phyloP scores from a whole-genome alignment of 2,329 filamentous ascomycete species.

The Colletotrichum tanaceti region DNA sequence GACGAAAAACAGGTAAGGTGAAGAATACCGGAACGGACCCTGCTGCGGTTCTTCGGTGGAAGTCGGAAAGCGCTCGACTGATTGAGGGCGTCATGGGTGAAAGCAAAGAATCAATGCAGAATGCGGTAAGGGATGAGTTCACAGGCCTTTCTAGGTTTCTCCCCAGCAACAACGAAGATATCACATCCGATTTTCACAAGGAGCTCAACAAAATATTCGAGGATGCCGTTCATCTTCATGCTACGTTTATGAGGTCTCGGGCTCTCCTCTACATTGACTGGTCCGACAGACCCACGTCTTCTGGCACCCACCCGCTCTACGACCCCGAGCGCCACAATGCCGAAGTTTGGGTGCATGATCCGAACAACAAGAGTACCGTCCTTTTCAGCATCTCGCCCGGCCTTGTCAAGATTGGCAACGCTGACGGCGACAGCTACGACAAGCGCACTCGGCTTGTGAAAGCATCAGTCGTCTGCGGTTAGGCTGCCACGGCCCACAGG shows the following conservation, averaged over 20 bases:
- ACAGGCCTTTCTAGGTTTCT: not conserved
- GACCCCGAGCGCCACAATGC: not conserved
- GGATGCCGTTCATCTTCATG: not conserved
- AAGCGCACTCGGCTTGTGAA: conserved; percentile 11
- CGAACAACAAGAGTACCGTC: not conserved
- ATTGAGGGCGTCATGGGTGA: not conserved
- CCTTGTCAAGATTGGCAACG: conserved; percentile 29
- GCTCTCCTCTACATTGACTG: not conserved
- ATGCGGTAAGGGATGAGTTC: accelerated
- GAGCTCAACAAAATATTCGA: not conserved
- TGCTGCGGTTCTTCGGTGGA: not conserved
- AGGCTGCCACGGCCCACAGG: too few relatives aligned
- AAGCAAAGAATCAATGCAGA: not conserved
- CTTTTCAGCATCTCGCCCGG: not conserved
- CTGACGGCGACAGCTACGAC: conserved; percentile 35
- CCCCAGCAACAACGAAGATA: accelerated
- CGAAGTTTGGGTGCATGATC: not conserved
- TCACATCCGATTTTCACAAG: not conserved
- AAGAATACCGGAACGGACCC: not conserved
- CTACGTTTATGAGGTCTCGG: conserved; percentile 4
- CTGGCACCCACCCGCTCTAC: accelerated
- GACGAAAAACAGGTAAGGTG: not conserved
- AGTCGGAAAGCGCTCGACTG: not conserved
- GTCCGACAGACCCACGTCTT: not conserved
- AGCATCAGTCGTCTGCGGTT: conserved; percentile 16